These are phyloP conservation scores for Arctium minus DNA, from an alignment of 129 eudicot species.

Conservation along the genomic window DNA sequence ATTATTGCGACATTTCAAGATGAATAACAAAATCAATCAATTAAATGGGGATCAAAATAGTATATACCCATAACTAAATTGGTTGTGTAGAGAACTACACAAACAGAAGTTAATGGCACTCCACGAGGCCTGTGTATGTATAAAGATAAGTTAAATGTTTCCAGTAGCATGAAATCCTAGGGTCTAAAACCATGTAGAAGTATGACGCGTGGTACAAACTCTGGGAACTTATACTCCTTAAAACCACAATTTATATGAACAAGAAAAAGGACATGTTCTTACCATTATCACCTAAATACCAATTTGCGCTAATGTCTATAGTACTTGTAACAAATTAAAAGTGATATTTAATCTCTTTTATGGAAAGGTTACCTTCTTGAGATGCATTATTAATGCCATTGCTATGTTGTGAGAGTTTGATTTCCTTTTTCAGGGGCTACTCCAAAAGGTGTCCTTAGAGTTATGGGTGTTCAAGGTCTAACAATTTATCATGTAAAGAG, in stretches of 20 bases:
- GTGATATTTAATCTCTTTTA: not conserved
- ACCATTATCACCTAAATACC: not conserved
- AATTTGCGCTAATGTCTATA: not conserved
- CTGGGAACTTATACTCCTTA: too few species aligned
- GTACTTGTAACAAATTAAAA: not conserved
- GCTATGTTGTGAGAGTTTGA: not conserved
- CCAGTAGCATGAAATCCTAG: too few species aligned
- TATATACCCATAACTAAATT: not conserved
- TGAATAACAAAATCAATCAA: too few species aligned
- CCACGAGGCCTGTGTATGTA: too few species aligned
- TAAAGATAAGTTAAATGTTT: too few species aligned
- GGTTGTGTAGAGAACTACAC: too few species aligned
- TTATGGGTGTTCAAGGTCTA: slow-evolving; percentile 71
- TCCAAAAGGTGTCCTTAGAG: slow-evolving; percentile 73
- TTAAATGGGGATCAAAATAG: too few species aligned
- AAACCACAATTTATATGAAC: not conserved
- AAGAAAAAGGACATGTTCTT: not conserved
- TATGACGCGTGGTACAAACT: too few species aligned
- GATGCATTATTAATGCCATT: slow-evolving; percentile 2
- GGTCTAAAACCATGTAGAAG: too few species aligned
- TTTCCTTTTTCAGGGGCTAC: slow-evolving; percentile 53
- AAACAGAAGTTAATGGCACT: too few species aligned
- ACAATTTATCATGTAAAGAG: slow-evolving; percentile 70
- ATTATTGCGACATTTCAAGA: too few species aligned
- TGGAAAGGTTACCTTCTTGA: not conserved